These are phyloP conservation scores for Aspergillus awamori DNA, from an alignment of 2,329 filamentous ascomycete genomes.

Conservation along the genomic window DNA sequence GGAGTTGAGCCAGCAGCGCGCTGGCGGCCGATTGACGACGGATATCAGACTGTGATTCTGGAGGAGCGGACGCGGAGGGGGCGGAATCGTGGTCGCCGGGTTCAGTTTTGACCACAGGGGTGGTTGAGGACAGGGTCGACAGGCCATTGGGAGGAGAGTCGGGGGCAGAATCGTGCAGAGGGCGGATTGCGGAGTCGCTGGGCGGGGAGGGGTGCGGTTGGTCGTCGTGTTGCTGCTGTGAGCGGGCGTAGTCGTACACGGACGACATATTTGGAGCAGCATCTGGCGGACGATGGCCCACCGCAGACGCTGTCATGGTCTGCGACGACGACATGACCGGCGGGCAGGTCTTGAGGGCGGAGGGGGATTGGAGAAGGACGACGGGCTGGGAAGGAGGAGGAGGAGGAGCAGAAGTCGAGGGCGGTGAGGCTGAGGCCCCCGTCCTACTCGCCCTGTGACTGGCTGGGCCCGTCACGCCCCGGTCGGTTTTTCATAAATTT, in stretches of 20 bases:
- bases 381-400: conserved; percentile 18
- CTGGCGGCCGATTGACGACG: conserved; percentile 46
- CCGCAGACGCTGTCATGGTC: conserved; percentile 52
- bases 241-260: conserved; percentile 42
- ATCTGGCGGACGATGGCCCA: conserved; percentile 50
- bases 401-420: conserved; percentile 18
- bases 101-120: conserved; percentile 35
- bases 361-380: conserved; percentile 18
- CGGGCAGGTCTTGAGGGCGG: conserved; percentile 27
- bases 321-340: conserved; percentile 51
- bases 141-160: conserved; percentile 32
- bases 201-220: conserved; percentile 31
- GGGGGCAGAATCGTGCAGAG: conserved; percentile 42
- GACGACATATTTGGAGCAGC: conserved; percentile 45
- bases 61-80: conserved; percentile 23
- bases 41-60: conserved; percentile 34
- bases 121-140: conserved; percentile 29
- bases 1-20: conserved; percentile 45
- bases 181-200: conserved; percentile 44
- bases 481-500: conserved; percentile 13
- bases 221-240: conserved; percentile 23
- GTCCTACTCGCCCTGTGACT: conserved; percentile 6
- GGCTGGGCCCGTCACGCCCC: conserved; percentile 1
- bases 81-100: conserved; percentile 26
- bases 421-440: conserved; percentile 8